phyloP scores from a whole-genome alignment of 768 basidiomycete species.

The Tulasnella calospora region DNA sequence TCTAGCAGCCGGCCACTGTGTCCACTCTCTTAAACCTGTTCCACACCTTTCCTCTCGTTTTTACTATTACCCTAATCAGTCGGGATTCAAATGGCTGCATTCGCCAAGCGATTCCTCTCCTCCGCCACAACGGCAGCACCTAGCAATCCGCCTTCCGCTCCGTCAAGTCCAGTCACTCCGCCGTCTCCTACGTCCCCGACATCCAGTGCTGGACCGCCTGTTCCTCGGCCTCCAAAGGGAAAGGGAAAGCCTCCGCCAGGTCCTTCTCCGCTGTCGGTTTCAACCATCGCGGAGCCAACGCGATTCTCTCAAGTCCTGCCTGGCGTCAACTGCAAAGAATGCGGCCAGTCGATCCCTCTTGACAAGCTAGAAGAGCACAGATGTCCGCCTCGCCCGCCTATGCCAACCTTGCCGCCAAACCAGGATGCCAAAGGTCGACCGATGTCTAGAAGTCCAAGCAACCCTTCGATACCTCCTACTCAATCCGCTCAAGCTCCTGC shows the following conservation, averaged over 20 bases:
- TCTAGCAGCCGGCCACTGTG: conserved; percentile 15
- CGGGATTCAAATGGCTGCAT: conserved; percentile 11
- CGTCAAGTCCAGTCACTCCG: conserved; percentile 6
- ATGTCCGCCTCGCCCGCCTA: conserved; percentile 44
- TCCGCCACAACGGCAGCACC: conserved; percentile 7
- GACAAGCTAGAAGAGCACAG: conserved; percentile 71
- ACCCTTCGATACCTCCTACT: conserved; percentile 9
- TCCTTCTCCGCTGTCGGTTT: conserved; percentile 5
- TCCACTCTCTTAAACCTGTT: not conserved
- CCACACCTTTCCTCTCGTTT: not conserved
- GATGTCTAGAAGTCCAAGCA: not conserved
- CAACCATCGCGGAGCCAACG: conserved; percentile 33
- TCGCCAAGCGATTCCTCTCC: conserved; percentile 20
- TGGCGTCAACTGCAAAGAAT: conserved; percentile 79
- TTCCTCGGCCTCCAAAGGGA: not conserved
- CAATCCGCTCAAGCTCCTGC: not conserved
- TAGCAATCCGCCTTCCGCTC: conserved; percentile 9
- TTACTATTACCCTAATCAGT: conserved; percentile 14
- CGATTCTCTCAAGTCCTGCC: conserved; percentile 75
- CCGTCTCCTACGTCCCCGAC: conserved; percentile 4
- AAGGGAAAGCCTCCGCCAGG: conserved; percentile 16
- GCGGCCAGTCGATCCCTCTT: conserved; percentile 64
- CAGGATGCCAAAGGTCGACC: not conserved
- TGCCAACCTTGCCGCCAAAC: not conserved
- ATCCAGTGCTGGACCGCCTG: not conserved